Evolutionary conservation across 1,284 basidiomycete genomes (phyloP), one percentile per base, ranked within the genome.

Genomic region (Cutaneotrichosporon sp.): DNA sequence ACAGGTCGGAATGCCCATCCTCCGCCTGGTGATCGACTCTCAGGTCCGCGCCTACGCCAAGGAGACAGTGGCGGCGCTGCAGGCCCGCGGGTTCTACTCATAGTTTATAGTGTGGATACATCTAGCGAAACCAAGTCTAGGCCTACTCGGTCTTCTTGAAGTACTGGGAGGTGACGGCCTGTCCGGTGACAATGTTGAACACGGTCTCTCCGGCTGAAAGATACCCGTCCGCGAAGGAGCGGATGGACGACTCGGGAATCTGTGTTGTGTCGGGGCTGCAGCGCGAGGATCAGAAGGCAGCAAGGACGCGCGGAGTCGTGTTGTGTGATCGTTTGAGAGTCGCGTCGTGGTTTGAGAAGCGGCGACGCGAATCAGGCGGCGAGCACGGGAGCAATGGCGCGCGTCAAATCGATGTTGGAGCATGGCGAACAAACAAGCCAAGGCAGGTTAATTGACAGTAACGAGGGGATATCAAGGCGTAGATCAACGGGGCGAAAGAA

Each of bases 161-260:
- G 70, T 89, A 92, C 29, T 78, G 61, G 71, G 85, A 91, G 68
- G 85, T 90, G 54, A 93, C 87, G 22, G 82, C 88, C 9, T 84
- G 83, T 20, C 82, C 84, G 65, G 90, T 85, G 37, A 86, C 77
- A 69, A 88, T 80, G 65, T 88, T 88, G 75, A 94, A 97, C 32
- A 94, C 75, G 12, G 85, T 85, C 75, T 97, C 93, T 54, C 93
- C 93, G 22, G 91, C 78, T 25, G 84, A 83, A 49, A 97, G 79
- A 69, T 91, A 94, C 55, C 81, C 83, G 62, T 94, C 87, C 7
- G 88, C 83, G 19, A 89, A 72, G 11, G 82, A 81, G 53, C 86
- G 84, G 22, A 85, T 61, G 4, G 86, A 91, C 3, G 85, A 80
- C 62, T 96, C 88, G 42, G 84, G 74, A 57, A 93, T 87, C 20